These are phyloP conservation scores for Davidsoniella neocaledoniae DNA, from an alignment of 2,329 filamentous ascomycete genomes.

Conservation along the genomic window DNA sequence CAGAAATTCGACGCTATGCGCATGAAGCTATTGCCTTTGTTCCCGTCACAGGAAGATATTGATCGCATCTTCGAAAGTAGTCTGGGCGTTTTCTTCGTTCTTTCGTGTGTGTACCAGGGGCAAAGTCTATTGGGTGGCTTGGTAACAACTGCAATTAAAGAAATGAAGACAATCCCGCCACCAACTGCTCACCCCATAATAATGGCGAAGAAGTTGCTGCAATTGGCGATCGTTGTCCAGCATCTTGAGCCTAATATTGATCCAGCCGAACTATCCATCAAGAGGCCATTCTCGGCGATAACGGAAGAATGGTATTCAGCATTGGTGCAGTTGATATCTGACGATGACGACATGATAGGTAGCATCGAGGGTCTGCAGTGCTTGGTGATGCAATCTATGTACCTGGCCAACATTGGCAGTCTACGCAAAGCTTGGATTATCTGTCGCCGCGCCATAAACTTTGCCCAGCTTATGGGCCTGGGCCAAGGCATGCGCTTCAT, in stretches of 20 bases:
- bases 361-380: conserved; percentile 37
- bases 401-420: conserved; percentile 35
- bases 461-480: conserved; percentile 35
- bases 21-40: conserved; percentile 16
- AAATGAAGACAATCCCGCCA: conserved; percentile 22
- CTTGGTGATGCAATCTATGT: conserved; percentile 30
- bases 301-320: conserved; percentile 20
- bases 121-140: conserved; percentile 17
- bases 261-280: conserved; percentile 17
- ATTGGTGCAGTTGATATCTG: conserved; percentile 26
- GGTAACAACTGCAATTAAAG: conserved; percentile 14
- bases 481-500: conserved; percentile 21
- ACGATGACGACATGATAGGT: conserved; percentile 33
- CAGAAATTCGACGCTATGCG: conserved; percentile 11
- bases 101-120: conserved; percentile 19
- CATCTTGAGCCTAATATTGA: conserved; percentile 23
- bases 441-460: conserved; percentile 30
- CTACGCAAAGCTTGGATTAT: conserved; percentile 37
- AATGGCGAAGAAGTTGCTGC: conserved; percentile 30
- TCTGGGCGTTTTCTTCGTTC: conserved; percentile 17
- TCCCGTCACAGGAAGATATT: conserved; percentile 22
- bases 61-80: conserved; percentile 18
- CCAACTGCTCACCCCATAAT: conserved; percentile 29
- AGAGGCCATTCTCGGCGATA: conserved; percentile 15
- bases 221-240: conserved; percentile 29